Percentiles rank a stretch among this genome's conserved stretches.
phyloP scores from a whole-genome alignment of 2,329 filamentous ascomycete genomes.

The Trichoderma guizhouense region DNA sequence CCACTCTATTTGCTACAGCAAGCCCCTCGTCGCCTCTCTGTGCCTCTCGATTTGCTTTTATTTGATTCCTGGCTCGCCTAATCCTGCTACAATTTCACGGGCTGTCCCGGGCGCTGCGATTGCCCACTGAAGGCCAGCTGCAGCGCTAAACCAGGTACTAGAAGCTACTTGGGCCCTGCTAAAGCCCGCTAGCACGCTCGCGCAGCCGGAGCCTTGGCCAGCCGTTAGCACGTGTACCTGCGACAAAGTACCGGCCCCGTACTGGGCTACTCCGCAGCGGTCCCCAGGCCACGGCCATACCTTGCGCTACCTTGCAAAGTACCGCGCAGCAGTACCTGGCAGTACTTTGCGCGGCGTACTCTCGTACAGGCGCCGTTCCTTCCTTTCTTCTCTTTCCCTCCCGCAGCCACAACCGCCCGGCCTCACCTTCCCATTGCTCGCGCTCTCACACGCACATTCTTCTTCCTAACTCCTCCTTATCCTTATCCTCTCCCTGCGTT shows the following conservation, averaged over 20 bases:
- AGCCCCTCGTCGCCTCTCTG: not conserved
- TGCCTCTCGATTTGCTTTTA: not conserved
- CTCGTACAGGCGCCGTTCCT: not conserved
- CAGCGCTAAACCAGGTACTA: not conserved
- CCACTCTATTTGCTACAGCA: constrained; percentile 15
- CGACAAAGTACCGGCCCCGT: not conserved
- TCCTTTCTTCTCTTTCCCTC: constrained; percentile 11
- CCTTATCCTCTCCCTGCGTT: constrained; percentile 19
- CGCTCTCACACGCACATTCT: constrained; percentile 5
- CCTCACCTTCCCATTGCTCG: constrained; percentile 6
- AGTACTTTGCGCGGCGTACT: not conserved
- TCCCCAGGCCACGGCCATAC: not conserved
- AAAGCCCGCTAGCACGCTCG: not conserved
- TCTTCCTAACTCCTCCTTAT: constrained; percentile 22
- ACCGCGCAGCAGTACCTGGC: not conserved
- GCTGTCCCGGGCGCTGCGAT: not conserved
- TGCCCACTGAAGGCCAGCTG: not conserved
- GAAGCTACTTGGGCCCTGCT: not conserved
- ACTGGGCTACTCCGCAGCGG: not conserved
- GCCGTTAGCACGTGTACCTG: constrained; percentile 8
- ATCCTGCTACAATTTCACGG: not conserved
- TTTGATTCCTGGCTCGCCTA: not conserved
- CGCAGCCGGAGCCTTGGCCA: not conserved
- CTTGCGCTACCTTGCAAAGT: not conserved
- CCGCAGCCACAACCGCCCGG: constrained; percentile 15